Conservation (phyloP, 75 land plant genomes). For the Isoetes taiwanensis region DNA sequence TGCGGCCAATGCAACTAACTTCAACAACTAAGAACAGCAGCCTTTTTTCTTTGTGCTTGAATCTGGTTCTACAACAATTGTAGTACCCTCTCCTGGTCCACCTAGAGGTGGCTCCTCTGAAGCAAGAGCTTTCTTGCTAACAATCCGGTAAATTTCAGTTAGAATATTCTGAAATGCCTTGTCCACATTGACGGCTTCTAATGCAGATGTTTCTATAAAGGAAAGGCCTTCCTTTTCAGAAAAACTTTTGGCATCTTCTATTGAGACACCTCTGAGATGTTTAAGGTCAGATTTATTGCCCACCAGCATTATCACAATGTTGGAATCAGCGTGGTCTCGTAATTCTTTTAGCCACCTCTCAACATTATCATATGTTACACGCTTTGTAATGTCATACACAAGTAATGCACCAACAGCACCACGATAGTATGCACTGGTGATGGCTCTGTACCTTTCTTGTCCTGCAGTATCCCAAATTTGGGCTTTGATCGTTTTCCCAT, state of each 20-base stretch:
- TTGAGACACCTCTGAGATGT: constrained; percentile 48
- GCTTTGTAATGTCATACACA: constrained; percentile 49
- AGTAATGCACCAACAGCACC: constrained; percentile 56
- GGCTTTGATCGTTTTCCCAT: constrained; percentile 5
- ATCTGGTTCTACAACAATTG: constrained; percentile 22
- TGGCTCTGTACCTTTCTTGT: constrained; percentile 36
- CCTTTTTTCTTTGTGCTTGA: constrained; percentile 33
- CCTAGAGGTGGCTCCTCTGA: constrained; percentile 34
- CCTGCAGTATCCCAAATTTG: constrained; percentile 4
- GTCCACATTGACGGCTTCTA: constrained; percentile 51
- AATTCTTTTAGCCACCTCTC: constrained; percentile 54
- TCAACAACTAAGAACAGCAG: constrained; percentile 32
- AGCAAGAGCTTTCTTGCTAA: constrained; percentile 45
- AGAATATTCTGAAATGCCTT: constrained; percentile 55
- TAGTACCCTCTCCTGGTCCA: constrained; percentile 43
- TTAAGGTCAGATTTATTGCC: constrained; percentile 60
- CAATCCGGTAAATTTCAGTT: constrained; percentile 45
- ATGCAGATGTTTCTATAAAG: constrained; percentile 54
- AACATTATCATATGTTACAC: constrained; percentile 55
- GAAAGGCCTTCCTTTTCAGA: constrained; percentile 55
- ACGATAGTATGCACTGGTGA: constrained; percentile 54
- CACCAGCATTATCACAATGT: constrained; percentile 55
- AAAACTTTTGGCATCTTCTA: constrained; percentile 50
- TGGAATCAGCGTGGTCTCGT: constrained; percentile 57
- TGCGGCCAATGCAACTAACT: neutral